These are phyloP conservation scores for Rhodotorula sp. DNA, from an alignment of 1,284 basidiomycete genomes.

Conservation along the genomic window DNA sequence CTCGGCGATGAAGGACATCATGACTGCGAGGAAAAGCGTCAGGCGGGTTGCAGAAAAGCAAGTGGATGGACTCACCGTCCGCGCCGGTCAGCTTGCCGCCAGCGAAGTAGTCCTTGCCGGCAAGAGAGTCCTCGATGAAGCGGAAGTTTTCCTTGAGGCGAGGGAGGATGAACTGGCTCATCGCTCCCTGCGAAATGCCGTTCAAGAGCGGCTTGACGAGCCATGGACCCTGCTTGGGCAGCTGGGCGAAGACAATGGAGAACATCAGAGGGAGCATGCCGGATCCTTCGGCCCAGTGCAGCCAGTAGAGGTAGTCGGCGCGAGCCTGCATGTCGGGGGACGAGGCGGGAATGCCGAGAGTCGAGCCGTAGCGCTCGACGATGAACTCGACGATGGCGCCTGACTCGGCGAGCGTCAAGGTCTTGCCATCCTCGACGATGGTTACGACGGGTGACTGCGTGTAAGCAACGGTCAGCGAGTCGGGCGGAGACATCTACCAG, in stretches of 20 bases:
- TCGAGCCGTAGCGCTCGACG: slow-evolving; percentile 39
- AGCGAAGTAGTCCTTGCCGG: slow-evolving; percentile 31
- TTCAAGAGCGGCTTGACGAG: slow-evolving; percentile 21
- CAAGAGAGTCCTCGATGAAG: slow-evolving; percentile 22
- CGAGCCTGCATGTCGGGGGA: slow-evolving; percentile 8
- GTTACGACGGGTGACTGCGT: slow-evolving; percentile 29
- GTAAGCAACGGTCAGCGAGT: background rate
- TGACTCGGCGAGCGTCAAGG: slow-evolving; percentile 32
- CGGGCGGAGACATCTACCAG: no score
- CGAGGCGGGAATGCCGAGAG: slow-evolving; percentile 5
- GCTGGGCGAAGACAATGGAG: slow-evolving; percentile 19
- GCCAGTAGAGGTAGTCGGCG: slow-evolving; percentile 35
- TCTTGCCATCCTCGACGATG: slow-evolving; percentile 15
- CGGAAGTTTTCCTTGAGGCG: slow-evolving; percentile 20
- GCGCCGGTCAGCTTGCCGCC: slow-evolving; percentile 37
- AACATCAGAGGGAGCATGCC: slow-evolving; percentile 34
- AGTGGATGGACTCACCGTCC: slow-evolving; percentile 15
- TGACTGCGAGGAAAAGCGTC: slow-evolving; percentile 14
- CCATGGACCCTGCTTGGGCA: slow-evolving; percentile 29
- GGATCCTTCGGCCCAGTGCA: slow-evolving; percentile 34
- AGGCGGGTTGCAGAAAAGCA: no score
- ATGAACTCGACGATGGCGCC: slow-evolving; percentile 41
- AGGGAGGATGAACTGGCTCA: slow-evolving; percentile 17
- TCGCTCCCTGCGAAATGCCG: slow-evolving; percentile 8
- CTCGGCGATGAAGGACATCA: slow-evolving; percentile 35